Percentiles rank a stretch among this genome's conserved stretches.
Conservation (phyloP, 2,329 filamentous ascomycete species). For the Nigrograna mackinnonii region DNA sequence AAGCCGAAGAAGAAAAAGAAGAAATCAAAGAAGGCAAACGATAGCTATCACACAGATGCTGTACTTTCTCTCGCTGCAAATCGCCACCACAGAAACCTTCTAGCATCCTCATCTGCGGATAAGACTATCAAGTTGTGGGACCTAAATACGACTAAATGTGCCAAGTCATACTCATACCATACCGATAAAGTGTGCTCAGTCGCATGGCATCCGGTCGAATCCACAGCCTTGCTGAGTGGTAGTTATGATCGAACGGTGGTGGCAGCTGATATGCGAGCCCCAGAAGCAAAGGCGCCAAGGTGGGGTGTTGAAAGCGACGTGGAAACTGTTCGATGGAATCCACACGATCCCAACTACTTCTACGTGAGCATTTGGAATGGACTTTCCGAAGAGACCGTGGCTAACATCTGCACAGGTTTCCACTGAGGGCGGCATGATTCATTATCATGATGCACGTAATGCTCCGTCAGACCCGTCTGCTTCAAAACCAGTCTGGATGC, state of each 20-base stretch:
- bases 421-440: slow-evolving; percentile 87
- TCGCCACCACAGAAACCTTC: slow-evolving; percentile 87
- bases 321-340: slow-evolving; percentile 90
- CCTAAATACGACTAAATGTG: slow-evolving; percentile 86
- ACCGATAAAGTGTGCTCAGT: slow-evolving; percentile 97
- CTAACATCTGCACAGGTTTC: slow-evolving; percentile 61
- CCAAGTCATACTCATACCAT: slow-evolving; percentile 94
- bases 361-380: slow-evolving; percentile 67
- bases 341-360: slow-evolving; percentile 90
- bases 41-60: slow-evolving; percentile 91
- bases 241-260: slow-evolving; percentile 95
- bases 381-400: too few relatives aligned
- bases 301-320: slow-evolving; percentile 98
- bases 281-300: slow-evolving; percentile 76
- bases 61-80: slow-evolving; percentile 91
- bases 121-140: slow-evolving; percentile 99
- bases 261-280: slow-evolving; percentile 94
- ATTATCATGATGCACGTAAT: slow-evolving; percentile 86
- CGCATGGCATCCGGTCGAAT: slow-evolving; percentile 87
- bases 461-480: slow-evolving; percentile 72
- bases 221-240: slow-evolving; percentile 86
- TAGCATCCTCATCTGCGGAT: slow-evolving; percentile 94
- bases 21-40: slow-evolving; percentile 86
- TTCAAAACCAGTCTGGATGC: slow-evolving; percentile 87
- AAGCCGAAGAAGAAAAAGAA: slow-evolving; percentile 84